Evolutionary conservation across 352 stramenopile genomes (phyloP).

Genomic region (Phytopythium oedochilum): DNA sequence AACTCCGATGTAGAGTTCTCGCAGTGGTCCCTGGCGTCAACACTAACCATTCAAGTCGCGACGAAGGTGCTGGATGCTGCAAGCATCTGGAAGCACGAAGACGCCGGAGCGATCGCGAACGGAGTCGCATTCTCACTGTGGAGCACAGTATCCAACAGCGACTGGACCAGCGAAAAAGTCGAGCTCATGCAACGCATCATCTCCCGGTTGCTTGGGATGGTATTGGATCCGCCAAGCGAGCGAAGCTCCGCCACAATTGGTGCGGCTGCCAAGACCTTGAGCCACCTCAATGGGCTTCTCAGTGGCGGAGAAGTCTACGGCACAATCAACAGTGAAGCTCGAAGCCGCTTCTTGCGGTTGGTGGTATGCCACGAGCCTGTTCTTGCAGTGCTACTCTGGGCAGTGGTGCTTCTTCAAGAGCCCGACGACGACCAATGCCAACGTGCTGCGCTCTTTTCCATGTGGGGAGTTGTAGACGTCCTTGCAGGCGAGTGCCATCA

Average conservation of each 20-base stretch:
- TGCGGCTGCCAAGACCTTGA: neutral
- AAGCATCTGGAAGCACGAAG: constrained; percentile 12
- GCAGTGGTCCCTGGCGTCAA: constrained; percentile 5
- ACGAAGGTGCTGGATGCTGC: constrained; percentile 22
- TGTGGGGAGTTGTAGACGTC: constrained; percentile 29
- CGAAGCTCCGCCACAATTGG: neutral
- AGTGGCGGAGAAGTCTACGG: neutral
- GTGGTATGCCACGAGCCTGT: constrained; percentile 3
- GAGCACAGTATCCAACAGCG: constrained; percentile 4
- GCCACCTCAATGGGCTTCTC: neutral
- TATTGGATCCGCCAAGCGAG: neutral
- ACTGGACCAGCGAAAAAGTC: constrained; percentile 7
- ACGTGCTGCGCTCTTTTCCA: constrained; percentile 1
- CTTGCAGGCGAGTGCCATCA: constrained; percentile 8
- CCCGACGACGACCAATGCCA: neutral
- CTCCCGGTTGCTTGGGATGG: constrained; percentile 11
- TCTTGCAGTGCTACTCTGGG: constrained; percentile 20
- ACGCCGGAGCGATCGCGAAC: constrained; percentile 19
- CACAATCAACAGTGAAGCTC: neutral
- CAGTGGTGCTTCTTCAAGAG: constrained; percentile 4
- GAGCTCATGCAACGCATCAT: constrained; percentile 21
- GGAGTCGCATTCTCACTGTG: constrained; percentile 24
- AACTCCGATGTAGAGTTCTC: constrained; percentile 13
- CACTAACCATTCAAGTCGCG: constrained; percentile 17
- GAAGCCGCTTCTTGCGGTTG: neutral